These are phyloP conservation scores for Phyllosticta paracitricarpa DNA, from an alignment of 2,329 filamentous ascomycete genomes.

Conservation along the genomic window DNA sequence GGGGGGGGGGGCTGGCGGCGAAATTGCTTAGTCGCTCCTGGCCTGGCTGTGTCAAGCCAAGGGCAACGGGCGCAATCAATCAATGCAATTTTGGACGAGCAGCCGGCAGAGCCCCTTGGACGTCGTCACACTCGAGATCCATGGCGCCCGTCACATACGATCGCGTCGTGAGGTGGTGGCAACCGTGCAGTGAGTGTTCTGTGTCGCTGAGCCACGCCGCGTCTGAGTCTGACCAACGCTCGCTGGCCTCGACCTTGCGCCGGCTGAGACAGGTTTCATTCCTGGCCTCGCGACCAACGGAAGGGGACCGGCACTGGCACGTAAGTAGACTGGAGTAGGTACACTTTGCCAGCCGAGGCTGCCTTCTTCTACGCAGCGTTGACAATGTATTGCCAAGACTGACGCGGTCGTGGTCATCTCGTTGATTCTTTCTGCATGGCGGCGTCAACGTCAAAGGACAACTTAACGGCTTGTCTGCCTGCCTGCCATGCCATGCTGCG, in stretches of 20 bases:
- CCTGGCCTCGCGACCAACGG: background rate
- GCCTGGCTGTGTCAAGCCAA: background rate
- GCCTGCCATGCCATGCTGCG: background rate
- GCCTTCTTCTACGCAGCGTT: no score
- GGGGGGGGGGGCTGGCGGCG: background rate
- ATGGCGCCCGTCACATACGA: background rate
- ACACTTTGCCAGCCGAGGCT: no score
- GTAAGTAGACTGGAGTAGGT: no score
- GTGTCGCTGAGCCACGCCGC: background rate
- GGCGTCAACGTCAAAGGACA: background rate
- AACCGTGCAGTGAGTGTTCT: background rate
- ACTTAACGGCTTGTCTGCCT: background rate
- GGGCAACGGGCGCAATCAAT: no score
- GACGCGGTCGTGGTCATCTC: no score
- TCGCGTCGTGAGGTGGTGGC: background rate
- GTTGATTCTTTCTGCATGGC: no score
- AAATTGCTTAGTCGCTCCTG: background rate
- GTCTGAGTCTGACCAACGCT: background rate
- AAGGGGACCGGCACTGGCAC: no score
- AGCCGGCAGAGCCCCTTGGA: background rate
- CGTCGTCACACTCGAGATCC: background rate
- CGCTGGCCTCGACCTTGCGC: background rate
- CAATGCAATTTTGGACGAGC: no score
- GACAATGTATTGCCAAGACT: no score
- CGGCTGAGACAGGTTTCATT: background rate